Percentiles rank a stretch among this genome's conserved stretches.
Evolutionary conservation across 768 basidiomycete species (phyloP).

Genomic region (Tubosaeta brunneosetosa): DNA sequence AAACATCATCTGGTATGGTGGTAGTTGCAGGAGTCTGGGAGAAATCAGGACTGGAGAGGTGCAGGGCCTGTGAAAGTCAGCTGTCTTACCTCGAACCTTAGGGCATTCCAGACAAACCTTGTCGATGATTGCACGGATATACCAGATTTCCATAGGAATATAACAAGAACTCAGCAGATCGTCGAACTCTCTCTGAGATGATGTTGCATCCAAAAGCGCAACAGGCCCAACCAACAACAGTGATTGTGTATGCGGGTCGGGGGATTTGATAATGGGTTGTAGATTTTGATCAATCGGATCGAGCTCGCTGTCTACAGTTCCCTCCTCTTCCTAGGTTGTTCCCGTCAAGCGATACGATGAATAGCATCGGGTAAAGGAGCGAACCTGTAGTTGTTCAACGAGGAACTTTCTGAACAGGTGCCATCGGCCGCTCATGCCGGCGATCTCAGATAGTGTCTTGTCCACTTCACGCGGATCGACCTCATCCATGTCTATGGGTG

Average conservation of each 20-base stretch:
- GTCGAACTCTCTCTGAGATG: conserved; percentile 57
- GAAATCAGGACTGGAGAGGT: conserved; percentile 70
- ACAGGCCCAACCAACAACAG: conserved; percentile 7
- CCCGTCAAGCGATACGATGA: neutral
- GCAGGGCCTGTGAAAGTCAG: conserved; percentile 63
- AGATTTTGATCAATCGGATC: conserved; percentile 2
- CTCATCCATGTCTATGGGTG: conserved; percentile 42
- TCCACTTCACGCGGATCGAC: conserved; percentile 91
- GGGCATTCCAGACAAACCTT: conserved; percentile 49
- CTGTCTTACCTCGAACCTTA: neutral
- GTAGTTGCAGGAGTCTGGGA: conserved; percentile 60
- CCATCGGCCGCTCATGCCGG: conserved; percentile 92
- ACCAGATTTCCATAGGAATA: conserved; percentile 89
- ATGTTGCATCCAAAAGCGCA: conserved; percentile 42
- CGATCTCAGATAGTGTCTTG: conserved; percentile 79
- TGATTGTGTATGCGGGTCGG: neutral
- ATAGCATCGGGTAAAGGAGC: conserved; percentile 3
- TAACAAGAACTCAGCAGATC: conserved; percentile 72
- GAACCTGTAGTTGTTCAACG: conserved; percentile 63
- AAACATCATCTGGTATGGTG: conserved; percentile 88
- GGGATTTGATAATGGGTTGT: neutral
- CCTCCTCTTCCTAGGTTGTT: conserved; percentile 16
- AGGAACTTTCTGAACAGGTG: conserved; percentile 86
- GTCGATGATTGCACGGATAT: conserved; percentile 77
- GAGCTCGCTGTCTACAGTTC: conserved; percentile 1